These are phyloP conservation scores for Phytophthora rubi DNA, from an alignment of 352 stramenopile genomes.

Conservation along the genomic window DNA sequence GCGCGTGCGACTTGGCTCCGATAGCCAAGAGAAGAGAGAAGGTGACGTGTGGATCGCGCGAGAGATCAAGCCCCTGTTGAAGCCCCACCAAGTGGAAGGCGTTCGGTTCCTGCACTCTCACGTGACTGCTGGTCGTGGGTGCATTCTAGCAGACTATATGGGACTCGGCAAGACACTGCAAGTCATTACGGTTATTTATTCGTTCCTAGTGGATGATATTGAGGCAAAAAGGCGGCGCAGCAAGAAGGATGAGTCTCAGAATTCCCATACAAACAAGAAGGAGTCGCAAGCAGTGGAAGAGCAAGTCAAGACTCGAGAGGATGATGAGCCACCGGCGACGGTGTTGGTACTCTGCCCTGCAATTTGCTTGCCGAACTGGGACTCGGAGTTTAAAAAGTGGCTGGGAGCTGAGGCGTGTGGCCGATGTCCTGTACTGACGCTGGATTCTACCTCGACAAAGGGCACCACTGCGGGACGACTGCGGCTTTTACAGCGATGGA, in stretches of 20 bases:
- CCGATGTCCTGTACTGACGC: constrained; percentile 60
- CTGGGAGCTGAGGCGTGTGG: constrained; percentile 67
- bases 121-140: constrained; percentile 61
- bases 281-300: not conserved
- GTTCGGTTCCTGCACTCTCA: constrained; percentile 75
- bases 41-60: constrained; percentile 65
- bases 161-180: constrained; percentile 91
- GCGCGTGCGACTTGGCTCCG: constrained; percentile 45
- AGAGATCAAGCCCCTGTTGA: constrained; percentile 79
- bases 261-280: not conserved
- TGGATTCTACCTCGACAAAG: constrained; percentile 72
- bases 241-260: not conserved
- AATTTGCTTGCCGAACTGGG: constrained; percentile 97
- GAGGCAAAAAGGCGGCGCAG: constrained; percentile 17
- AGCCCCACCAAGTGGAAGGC: constrained; percentile 80
- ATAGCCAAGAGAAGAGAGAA: constrained; percentile 4
- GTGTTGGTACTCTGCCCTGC: constrained; percentile 95
- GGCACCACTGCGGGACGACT: constrained; percentile 55
- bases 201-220: constrained; percentile 70
- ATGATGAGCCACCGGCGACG: constrained; percentile 37
- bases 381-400: constrained; percentile 98
- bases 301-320: not conserved
- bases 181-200: constrained; percentile 87
- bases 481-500: constrained; percentile 76
- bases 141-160: constrained; percentile 92